Percentiles rank a stretch among this genome's conserved stretches.
These are phyloP conservation scores for Fusarium solani-melongenae DNA, from an alignment of 2,329 filamentous ascomycete species.

Conservation along the genomic window DNA sequence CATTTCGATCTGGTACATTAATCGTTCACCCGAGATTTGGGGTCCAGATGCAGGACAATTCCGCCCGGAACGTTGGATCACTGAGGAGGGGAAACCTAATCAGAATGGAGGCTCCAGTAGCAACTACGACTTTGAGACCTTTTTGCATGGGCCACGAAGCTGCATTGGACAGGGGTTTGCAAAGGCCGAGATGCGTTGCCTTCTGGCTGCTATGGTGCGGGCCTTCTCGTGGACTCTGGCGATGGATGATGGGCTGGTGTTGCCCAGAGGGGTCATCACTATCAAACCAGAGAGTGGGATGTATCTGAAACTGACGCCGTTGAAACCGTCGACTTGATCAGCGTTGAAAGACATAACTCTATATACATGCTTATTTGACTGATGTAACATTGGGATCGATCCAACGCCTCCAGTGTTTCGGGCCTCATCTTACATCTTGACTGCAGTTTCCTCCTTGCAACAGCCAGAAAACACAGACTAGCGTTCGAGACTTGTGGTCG, in stretches of 20 bases:
- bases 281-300: constrained; percentile 74
- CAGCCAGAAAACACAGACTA: neutral
- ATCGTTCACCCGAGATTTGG: constrained; percentile 73
- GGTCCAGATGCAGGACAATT: constrained; percentile 74
- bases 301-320: constrained; percentile 59
- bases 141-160: constrained; percentile 83
- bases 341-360: neutral
- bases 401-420: neutral
- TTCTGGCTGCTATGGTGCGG: constrained; percentile 75
- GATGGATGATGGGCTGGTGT: constrained; percentile 68
- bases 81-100: constrained; percentile 60
- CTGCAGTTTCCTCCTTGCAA: neutral
- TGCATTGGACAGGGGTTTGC: constrained; percentile 85
- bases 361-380: neutral
- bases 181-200: constrained; percentile 77
- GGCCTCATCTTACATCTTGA: neutral
- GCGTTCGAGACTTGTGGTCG: neutral
- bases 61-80: constrained; percentile 75
- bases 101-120: constrained; percentile 75
- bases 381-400: neutral
- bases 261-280: constrained; percentile 73
- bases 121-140: constrained; percentile 80
- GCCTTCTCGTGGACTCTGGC: constrained; percentile 68
- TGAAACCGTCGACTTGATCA: neutral
- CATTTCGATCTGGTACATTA: constrained; percentile 69